Evolutionary conservation across 78 protist species (phyloP).

Genomic region (Creolimax fragrantissima): DNA sequence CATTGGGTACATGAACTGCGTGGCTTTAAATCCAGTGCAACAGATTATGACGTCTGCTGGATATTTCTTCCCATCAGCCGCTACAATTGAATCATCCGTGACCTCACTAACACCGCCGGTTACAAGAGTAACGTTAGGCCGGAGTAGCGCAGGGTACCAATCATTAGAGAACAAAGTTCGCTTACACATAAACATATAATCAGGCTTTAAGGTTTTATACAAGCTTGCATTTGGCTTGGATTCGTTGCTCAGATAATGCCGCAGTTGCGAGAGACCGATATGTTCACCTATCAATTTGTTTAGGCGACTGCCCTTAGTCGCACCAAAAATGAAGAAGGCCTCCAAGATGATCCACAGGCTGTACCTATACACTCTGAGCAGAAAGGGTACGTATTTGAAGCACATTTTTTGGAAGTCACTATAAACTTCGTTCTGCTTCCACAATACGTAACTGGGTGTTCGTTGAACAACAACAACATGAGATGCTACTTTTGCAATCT

Average conservation of each 20-base stretch:
- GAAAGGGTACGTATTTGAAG: background rate
- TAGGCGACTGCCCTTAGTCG: too few species aligned
- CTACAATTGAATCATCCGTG: background rate
- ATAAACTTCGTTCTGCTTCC: background rate
- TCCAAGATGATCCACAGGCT: background rate
- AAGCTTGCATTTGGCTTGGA: background rate
- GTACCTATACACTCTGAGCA: background rate
- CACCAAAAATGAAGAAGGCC: too few species aligned
- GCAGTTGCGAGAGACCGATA: too few species aligned
- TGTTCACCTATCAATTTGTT: too few species aligned
- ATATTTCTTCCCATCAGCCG: background rate
- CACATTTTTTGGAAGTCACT: background rate
- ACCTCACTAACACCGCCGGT: background rate
- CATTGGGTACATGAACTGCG: background rate
- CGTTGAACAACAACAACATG: background rate
- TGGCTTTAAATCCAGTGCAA: background rate
- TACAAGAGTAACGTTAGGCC: background rate
- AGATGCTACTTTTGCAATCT: background rate
- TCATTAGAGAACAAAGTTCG: background rate
- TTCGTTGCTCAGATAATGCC: too few species aligned
- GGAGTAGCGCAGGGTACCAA: background rate
- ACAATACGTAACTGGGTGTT: background rate
- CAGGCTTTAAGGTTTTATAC: background rate
- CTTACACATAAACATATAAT: background rate
- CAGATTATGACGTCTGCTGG: background rate